Percentiles rank a stretch among this genome's conserved stretches.
Evolutionary conservation across 1,139 yeast species (phyloP).

Genomic region (Wickerhamomyces sp.): DNA sequence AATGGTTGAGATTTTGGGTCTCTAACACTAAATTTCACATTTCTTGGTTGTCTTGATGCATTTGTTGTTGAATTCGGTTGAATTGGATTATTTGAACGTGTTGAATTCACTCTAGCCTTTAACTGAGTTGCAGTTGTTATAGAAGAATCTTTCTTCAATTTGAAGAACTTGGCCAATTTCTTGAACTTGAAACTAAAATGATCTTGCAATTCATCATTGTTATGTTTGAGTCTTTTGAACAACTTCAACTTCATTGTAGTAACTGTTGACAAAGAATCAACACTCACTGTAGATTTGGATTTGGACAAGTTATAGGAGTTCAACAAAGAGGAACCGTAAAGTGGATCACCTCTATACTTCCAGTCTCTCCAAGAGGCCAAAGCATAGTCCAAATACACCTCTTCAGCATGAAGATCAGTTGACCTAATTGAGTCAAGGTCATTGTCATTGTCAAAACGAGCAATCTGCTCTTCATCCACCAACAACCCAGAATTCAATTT

Average conservation of each 20-base stretch:
- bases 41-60: not conserved
- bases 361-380: constrained; percentile 88
- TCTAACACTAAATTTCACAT: constrained; percentile 4
- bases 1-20: constrained; percentile 26
- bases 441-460: constrained; percentile 17
- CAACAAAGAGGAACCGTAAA: constrained; percentile 41
- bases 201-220: constrained; percentile 2
- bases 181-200: constrained; percentile 1
- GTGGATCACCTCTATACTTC: constrained; percentile 69
- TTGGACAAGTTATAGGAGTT: constrained; percentile 27
- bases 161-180: constrained; percentile 1
- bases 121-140: constrained; percentile 2
- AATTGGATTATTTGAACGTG: not conserved
- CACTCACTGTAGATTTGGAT: constrained; percentile 19
- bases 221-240: constrained; percentile 6
- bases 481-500: constrained; percentile 40
- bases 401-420: constrained; percentile 13
- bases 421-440: constrained; percentile 14
- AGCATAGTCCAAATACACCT: constrained; percentile 23
- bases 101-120: constrained; percentile 1
- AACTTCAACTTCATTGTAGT: constrained; percentile 7
- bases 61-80: not conserved
- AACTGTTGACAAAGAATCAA: constrained; percentile 11
- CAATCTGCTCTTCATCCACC: constrained; percentile 26
- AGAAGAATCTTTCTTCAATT: constrained; percentile 1